A percentile compares a stretch with the other conserved stretches of the same genome.
phyloP scores from a whole-genome alignment of 306 rosid genomes.

The Cicer arietinum region DNA sequence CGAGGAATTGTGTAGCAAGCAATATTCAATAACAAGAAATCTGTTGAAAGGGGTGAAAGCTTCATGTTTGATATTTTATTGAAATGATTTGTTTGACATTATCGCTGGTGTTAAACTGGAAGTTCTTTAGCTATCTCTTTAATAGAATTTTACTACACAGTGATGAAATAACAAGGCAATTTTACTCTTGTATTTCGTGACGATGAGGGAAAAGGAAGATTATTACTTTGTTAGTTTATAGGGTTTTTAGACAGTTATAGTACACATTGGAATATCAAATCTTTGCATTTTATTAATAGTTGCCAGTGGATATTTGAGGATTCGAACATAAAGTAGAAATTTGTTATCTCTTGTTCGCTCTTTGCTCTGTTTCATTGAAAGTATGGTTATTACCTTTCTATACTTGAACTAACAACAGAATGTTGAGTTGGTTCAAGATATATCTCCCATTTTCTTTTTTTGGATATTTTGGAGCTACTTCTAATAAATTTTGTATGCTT shows the following conservation, averaged over 20 bases:
- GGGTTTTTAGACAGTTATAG: too few species aligned
- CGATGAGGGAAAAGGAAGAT: not conserved
- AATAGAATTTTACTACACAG: not conserved
- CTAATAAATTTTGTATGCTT: not conserved
- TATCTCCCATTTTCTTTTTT: not conserved
- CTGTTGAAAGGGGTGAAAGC: constrained; percentile 28
- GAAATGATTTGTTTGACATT: constrained; percentile 17
- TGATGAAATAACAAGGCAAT: not conserved
- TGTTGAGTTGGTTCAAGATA: not conserved
- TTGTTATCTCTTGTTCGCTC: not conserved
- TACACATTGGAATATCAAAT: too few species aligned
- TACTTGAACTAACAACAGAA: not conserved
- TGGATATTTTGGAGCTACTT: not conserved
- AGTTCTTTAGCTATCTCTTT: not conserved
- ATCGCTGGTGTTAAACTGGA: not conserved
- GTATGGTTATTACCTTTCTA: not conserved
- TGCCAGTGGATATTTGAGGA: not conserved
- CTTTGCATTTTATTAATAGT: not conserved
- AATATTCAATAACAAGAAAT: constrained; percentile 19
- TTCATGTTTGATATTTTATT: constrained; percentile 22
- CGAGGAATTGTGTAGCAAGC: constrained; percentile 38
- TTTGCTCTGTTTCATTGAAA: not conserved
- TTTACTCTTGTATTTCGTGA: not conserved
- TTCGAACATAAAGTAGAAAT: not conserved
- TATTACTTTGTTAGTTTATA: too few species aligned